Percentiles rank a stretch among this genome's conserved stretches.
Conservation (phyloP, 2,329 filamentous ascomycete species). For the Penicillium sp. region DNA sequence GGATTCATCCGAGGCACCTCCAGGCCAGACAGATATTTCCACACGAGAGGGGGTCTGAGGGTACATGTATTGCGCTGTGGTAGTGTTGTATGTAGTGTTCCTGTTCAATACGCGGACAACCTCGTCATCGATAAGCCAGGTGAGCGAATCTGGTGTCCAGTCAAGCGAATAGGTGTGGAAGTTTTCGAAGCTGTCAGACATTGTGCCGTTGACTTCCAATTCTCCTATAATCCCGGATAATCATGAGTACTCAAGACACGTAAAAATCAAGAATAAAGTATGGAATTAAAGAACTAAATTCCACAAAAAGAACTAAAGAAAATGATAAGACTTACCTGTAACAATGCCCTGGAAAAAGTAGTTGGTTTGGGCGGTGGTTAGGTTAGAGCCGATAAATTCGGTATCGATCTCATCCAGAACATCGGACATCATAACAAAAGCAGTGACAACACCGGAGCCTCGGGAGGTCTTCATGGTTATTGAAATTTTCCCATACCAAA, state of each 20-base stretch:
- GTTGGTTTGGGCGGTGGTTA: slow-evolving; percentile 82
- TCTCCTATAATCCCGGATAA: slow-evolving; percentile 51
- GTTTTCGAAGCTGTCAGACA: slow-evolving; percentile 66
- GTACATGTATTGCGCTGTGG: slow-evolving; percentile 74
- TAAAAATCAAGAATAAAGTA: too few relatives aligned
- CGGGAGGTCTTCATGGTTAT: slow-evolving; percentile 79
- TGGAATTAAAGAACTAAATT: too few relatives aligned
- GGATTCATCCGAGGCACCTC: slow-evolving; percentile 72
- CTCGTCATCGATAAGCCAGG: slow-evolving; percentile 81
- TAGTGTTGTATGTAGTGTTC: slow-evolving; percentile 79
- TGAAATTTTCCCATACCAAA: slow-evolving; percentile 95
- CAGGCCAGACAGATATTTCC: slow-evolving; percentile 94
- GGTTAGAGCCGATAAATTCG: slow-evolving; percentile 82
- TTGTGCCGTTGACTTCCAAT: slow-evolving; percentile 68
- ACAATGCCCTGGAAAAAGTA: slow-evolving; percentile 95
- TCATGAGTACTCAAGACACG: too few relatives aligned
- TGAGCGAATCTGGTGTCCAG: slow-evolving; percentile 82
- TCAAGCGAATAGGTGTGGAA: slow-evolving; percentile 89
- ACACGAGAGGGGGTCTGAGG: slow-evolving; percentile 89
- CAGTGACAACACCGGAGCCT: slow-evolving; percentile 86
- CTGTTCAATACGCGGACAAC: slow-evolving; percentile 70
- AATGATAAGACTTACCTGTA: slow-evolving; percentile 63
- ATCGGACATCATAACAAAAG: slow-evolving; percentile 91
- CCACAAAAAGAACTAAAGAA: not conserved
- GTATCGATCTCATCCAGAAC: slow-evolving; percentile 98